A percentile compares a stretch with the other conserved stretches of the same genome.
phyloP scores from a whole-genome alignment of 2,329 filamentous ascomycete genomes.

The Cryoendolithus antarcticus region DNA sequence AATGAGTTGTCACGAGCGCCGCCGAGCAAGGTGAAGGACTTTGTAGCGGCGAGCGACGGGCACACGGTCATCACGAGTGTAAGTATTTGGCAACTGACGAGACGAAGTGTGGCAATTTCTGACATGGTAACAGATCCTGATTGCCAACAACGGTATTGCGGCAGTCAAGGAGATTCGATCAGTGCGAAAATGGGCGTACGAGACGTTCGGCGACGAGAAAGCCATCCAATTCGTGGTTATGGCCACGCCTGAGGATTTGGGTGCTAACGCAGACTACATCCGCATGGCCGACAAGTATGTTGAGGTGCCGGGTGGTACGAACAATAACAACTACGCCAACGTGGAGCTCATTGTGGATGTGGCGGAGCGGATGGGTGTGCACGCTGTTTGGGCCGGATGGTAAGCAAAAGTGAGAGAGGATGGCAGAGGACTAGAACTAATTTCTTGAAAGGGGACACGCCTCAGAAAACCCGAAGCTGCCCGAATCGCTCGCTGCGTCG shows the following conservation, averaged over 20 bases:
- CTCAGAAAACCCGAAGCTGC: conserved; percentile 95
- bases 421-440: neutral
- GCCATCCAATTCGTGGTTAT: conserved; percentile 99
- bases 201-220: conserved; percentile 95
- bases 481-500: conserved; percentile 88
- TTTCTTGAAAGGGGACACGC: conserved; percentile 85
- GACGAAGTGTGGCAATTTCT: conserved; percentile 9
- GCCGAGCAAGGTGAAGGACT: conserved; percentile 86
- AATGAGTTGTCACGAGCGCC: conserved; percentile 74
- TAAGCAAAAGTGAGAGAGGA: conserved; percentile 37
- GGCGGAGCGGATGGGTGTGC: conserved; percentile 95
- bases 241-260: conserved; percentile 95
- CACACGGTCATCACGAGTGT: conserved; percentile 99
- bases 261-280: conserved; percentile 97
- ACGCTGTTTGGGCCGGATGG: conserved; percentile 99
- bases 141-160: conserved; percentile 99
- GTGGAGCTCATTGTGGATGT: conserved; percentile 98
- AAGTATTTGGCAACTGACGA: conserved; percentile 29
- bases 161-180: conserved; percentile 99
- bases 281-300: conserved; percentile 99
- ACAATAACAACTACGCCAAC: conserved; percentile 99
- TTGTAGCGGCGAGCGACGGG: conserved; percentile 76
- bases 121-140: conserved; percentile 58
- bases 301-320: conserved; percentile 94
- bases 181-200: conserved; percentile 99